Conservation (phyloP, 441 rosid species). For the Gossypium schwendimanii region DNA sequence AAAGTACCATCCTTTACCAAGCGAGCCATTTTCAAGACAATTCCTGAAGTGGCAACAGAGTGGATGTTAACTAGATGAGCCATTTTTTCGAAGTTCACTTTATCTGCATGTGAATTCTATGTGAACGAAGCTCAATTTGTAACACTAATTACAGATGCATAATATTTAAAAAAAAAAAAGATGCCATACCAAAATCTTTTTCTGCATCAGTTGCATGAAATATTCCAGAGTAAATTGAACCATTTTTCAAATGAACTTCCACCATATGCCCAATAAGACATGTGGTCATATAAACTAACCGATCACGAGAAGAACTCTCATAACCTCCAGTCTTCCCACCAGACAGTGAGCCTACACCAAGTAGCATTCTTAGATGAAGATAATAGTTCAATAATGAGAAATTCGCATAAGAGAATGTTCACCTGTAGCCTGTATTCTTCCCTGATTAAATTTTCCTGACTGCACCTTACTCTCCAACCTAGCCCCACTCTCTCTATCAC, state of each 20-base stretch:
- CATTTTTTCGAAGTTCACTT: not conserved
- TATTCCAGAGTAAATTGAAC: conserved; percentile 76
- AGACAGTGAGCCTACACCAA: conserved; percentile 30
- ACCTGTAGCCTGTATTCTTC: conserved; percentile 46
- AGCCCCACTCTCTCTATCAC: conserved; percentile 52
- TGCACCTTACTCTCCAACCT: conserved; percentile 55
- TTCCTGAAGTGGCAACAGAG: conserved; percentile 45
- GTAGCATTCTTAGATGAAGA: conserved; percentile 12
- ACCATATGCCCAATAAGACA: conserved; percentile 77
- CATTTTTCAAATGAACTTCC: conserved; percentile 83
- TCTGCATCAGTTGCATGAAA: conserved; percentile 71
- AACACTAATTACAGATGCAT: not conserved
- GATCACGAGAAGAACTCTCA: conserved; percentile 55
- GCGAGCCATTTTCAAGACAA: conserved; percentile 82
- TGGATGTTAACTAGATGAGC: conserved; percentile 12
- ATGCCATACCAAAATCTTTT: conserved; percentile 62
- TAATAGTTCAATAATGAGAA: not conserved
- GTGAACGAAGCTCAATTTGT: not conserved
- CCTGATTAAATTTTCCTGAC: conserved; percentile 46
- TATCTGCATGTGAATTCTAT: not conserved
- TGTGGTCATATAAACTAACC: conserved; percentile 56
- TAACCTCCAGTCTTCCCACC: conserved; percentile 42
- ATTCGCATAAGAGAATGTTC: conserved; percentile 14
- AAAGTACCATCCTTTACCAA: conserved; percentile 57
- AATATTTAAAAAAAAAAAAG: not conserved